Base-by-base conservation (phyloP, 306 rosid species). In the Casuarina equisetifolia region DNA sequence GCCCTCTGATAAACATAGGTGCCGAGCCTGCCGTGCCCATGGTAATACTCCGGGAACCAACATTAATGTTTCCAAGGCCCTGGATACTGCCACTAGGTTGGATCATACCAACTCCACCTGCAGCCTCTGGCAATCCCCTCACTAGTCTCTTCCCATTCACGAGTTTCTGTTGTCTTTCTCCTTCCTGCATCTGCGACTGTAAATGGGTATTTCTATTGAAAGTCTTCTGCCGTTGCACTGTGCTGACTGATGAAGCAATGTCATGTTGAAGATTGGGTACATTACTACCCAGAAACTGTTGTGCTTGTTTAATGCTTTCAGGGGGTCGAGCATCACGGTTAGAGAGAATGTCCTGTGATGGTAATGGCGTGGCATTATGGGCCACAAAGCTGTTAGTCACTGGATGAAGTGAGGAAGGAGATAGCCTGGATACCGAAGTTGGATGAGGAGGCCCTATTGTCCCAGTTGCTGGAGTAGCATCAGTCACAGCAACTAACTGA, bases 201-300 rank as follows among this genome's bases (percentile, higher is more conserved):
- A 69, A 54, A 44, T 35, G 52, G 59, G 77, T 59, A 63, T 11
- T 17, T 20, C 8, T 52, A 46, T 44, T 74, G 36, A 73, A 38
- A 36, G 52, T 53, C 52, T 61, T 70, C 32, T 46, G 82, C 67
- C 62, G 46, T 51, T 68, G 78, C 45, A 39, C 16, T 44, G 78
- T n/a, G 61, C 73, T 78, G 66, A 77, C 39, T 73, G 75, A 75
- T 54, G 76, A 66, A 57, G 75, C 61, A 64, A 53, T 45, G 78
- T 59, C 74, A 69, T 52, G 55, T 19, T 62, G 74, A 6, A 48
- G 75, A 44, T 80, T 58, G 69, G 75, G 61, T n/a, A 16, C 39
- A 55, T 4, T 20, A 63, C 19, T 3, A 6, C 39, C 49, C 4
- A 70, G 11, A 15, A 55, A 20, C 20, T 52, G 78, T 9, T 42